Conservation (phyloP, 257 asterid species). For the Henckelia pumila region DNA sequence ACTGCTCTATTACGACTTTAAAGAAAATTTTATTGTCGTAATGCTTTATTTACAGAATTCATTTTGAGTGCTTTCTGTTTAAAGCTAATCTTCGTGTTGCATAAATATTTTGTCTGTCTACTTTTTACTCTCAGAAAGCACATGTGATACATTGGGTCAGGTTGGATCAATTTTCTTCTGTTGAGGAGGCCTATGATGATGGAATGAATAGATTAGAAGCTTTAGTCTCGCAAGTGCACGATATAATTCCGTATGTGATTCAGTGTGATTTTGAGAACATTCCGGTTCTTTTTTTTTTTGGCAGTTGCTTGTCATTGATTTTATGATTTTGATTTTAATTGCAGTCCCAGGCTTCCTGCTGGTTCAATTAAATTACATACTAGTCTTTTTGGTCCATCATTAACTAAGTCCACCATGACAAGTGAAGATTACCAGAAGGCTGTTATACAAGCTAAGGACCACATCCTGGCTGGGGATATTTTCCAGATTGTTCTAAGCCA, state of each 20-base stretch:
- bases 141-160: conserved; percentile 95
- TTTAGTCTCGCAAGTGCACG: conserved; percentile 82
- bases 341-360: conserved; percentile 79
- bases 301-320: conserved; percentile 18
- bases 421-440: conserved; percentile 70
- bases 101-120: conserved; percentile 10
- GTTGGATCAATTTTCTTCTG: conserved; percentile 69
- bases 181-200: conserved; percentile 73
- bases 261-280: conserved; percentile 12
- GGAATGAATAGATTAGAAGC: conserved; percentile 71
- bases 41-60: conserved; percentile 6
- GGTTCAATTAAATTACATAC: conserved; percentile 76
- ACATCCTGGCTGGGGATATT: conserved; percentile 95
- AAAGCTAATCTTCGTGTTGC: conserved; percentile 15
- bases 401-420: conserved; percentile 72
- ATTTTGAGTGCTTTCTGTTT: conserved; percentile 6
- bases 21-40: conserved; percentile 2
- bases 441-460: conserved; percentile 82
- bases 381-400: conserved; percentile 64
- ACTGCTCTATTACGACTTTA: not conserved
- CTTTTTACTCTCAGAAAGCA: conserved; percentile 64
- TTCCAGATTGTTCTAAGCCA: conserved; percentile 98
- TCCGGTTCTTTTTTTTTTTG: not conserved
- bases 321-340: conserved; percentile 29
- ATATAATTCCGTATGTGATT: conserved; percentile 64